Percentiles rank a stretch among this genome's conserved stretches.
Conservation (phyloP, 768 basidiomycete genomes). For the Lactarius quietus region DNA sequence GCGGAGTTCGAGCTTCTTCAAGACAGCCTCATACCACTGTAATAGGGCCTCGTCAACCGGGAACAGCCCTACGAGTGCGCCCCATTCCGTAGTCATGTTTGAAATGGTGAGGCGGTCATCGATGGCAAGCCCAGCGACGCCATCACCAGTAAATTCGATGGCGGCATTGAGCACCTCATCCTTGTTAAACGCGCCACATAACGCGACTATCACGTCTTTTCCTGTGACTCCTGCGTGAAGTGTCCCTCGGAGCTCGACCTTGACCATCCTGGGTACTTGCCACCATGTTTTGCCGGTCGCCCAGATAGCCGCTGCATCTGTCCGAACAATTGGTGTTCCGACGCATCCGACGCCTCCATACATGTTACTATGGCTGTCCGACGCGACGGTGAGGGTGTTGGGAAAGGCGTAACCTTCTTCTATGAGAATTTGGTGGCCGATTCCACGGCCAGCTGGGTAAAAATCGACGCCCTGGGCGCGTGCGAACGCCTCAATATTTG, state of each 20-base stretch:
- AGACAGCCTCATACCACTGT: conserved; percentile 77
- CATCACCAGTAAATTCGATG: conserved; percentile 93
- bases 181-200: conserved; percentile 92
- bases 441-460: conserved; percentile 95
- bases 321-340: conserved; percentile 95
- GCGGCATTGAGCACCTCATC: conserved; percentile 97
- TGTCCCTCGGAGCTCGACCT: conserved; percentile 82
- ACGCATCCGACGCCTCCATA: conserved; percentile 98
- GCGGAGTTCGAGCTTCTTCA: conserved; percentile 71
- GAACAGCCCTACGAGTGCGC: conserved; percentile 93
- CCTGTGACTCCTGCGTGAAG: conserved; percentile 90
- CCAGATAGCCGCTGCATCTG: conserved; percentile 94
- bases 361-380: conserved; percentile 98
- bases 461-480: conserved; percentile 85
- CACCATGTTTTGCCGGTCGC: conserved; percentile 99
- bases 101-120: conserved; percentile 95
- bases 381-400: conserved; percentile 90
- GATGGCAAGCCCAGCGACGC: conserved; percentile 69
- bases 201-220: conserved; percentile 96
- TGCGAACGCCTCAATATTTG: conserved; percentile 87
- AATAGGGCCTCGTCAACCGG: conserved; percentile 82
- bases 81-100: conserved; percentile 99
- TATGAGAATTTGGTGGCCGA: conserved; percentile 95
- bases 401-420: conserved; percentile 99
- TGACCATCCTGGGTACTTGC: conserved; percentile 97